Percentiles rank a stretch among this genome's conserved stretches.
These are phyloP conservation scores for Dothistroma pini DNA, from an alignment of 2,329 filamentous ascomycete genomes.

Conservation along the genomic window DNA sequence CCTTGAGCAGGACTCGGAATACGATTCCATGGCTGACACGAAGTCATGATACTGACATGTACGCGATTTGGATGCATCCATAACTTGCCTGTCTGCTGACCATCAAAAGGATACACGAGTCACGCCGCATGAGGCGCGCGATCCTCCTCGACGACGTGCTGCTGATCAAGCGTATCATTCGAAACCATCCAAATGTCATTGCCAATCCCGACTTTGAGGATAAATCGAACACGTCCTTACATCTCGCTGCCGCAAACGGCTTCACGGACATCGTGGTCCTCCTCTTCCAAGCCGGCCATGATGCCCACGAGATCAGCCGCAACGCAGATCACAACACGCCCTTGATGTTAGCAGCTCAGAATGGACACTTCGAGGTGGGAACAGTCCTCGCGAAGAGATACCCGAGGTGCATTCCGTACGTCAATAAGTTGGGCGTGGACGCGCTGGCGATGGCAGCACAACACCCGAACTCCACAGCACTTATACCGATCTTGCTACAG, in stretches of 20 bases:
- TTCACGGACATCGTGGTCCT: constrained; percentile 63
- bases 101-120: constrained; percentile 66
- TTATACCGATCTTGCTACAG: constrained; percentile 42
- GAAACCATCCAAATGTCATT: constrained; percentile 65
- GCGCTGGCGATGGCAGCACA: constrained; percentile 49
- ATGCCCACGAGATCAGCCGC: constrained; percentile 66
- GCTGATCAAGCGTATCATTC: constrained; percentile 73
- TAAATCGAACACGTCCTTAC: constrained; percentile 78
- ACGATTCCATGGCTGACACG: neutral
- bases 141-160: constrained; percentile 70
- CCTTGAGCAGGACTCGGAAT: constrained; percentile 24
- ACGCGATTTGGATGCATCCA: neutral
- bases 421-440: constrained; percentile 66
- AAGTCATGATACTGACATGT: constrained; percentile 7
- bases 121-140: constrained; percentile 73
- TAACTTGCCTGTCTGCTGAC: neutral
- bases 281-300: constrained; percentile 71
- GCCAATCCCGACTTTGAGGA: constrained; percentile 74
- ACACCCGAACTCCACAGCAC: constrained; percentile 36
- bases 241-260: constrained; percentile 73
- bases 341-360: constrained; percentile 70
- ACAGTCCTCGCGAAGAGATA: constrained; percentile 65
- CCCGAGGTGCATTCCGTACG: constrained; percentile 59
- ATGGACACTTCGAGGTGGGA: constrained; percentile 69
- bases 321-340: constrained; percentile 80